A percentile compares a stretch with the other conserved stretches of the same genome.
These are phyloP conservation scores for Dactylellina drechsleri DNA, from an alignment of 2,329 filamentous ascomycete genomes.

Conservation along the genomic window DNA sequence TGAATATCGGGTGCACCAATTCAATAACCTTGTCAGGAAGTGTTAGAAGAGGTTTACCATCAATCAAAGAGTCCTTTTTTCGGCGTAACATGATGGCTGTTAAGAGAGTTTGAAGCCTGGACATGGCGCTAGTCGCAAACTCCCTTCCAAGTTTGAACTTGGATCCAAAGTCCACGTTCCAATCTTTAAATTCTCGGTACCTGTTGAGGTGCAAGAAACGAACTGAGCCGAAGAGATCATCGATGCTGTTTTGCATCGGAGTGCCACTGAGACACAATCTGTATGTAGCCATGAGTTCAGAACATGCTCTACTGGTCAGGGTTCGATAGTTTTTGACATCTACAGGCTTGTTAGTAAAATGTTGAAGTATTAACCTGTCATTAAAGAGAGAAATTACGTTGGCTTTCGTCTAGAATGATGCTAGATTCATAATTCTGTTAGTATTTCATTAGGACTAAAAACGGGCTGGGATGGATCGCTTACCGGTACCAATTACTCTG, in stretches of 20 bases:
- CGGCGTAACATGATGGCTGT: constrained; percentile 84
- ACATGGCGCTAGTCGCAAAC: constrained; percentile 70
- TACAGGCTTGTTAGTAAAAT: constrained; percentile 15
- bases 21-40: constrained; percentile 74
- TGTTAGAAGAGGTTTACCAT: constrained; percentile 79
- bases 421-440: constrained; percentile 70
- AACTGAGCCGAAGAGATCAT: constrained; percentile 80
- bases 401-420: constrained; percentile 81
- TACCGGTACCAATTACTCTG: constrained; percentile 50
- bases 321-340: constrained; percentile 80
- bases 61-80: constrained; percentile 80
- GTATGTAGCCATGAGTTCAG: constrained; percentile 69
- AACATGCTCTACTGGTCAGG: constrained; percentile 70
- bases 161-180: constrained; percentile 57
- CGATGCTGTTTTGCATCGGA: constrained; percentile 86
- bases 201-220: constrained; percentile 72
- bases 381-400: constrained; percentile 61
- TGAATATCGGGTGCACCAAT: constrained; percentile 73
- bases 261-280: constrained; percentile 82
- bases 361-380: background rate
- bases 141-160: constrained; percentile 59
- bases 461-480: background rate
- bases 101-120: constrained; percentile 76
- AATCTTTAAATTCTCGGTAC: constrained; percentile 70
- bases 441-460: constrained; percentile 71